phyloP scores from a whole-genome alignment of 1,139 yeast genomes.

The Yamadazyma diddensiae region DNA sequence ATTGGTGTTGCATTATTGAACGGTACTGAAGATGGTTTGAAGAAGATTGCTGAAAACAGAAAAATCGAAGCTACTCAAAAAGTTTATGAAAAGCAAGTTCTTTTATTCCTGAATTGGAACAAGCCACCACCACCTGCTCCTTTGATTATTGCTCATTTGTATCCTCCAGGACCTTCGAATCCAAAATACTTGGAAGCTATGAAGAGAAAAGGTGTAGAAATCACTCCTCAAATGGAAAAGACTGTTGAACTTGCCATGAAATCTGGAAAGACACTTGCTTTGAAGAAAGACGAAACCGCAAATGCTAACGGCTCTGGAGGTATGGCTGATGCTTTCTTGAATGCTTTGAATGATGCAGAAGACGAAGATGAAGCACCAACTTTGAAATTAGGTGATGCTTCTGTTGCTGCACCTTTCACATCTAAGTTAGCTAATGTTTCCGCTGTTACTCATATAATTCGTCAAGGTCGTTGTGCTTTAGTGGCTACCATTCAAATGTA shows the following conservation, averaged over 20 bases:
- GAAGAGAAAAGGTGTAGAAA: slow-evolving; percentile 75
- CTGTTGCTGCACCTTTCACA: slow-evolving; percentile 99
- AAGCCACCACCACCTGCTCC: slow-evolving; percentile 89
- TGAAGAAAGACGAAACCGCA: slow-evolving; percentile 28
- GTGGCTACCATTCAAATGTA: slow-evolving; percentile 99
- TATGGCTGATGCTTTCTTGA: slow-evolving; percentile 72
- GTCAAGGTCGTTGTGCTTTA: slow-evolving; percentile 98
- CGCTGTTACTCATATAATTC: slow-evolving; percentile 87
- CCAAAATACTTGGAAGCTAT: slow-evolving; percentile 86
- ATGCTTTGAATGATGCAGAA: slow-evolving; percentile 66
- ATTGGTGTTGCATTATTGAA: slow-evolving; percentile 95
- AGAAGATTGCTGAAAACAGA: slow-evolving; percentile 81
- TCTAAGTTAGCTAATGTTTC: slow-evolving; percentile 90
- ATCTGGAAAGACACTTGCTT: slow-evolving; percentile 26
- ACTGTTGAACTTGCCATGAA: slow-evolving; percentile 53
- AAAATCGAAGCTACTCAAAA: slow-evolving; percentile 61
- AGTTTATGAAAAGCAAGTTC: slow-evolving; percentile 83
- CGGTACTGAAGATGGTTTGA: slow-evolving; percentile 94
- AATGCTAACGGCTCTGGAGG: slow-evolving; percentile 32
- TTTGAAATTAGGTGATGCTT: slow-evolving; percentile 95
- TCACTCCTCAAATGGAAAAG: slow-evolving; percentile 64
- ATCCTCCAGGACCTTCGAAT: slow-evolving; percentile 92
- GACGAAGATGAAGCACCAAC: slow-evolving; percentile 87
- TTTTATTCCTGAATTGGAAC: slow-evolving; percentile 75
- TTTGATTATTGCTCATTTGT: slow-evolving; percentile 80